A percentile compares a stretch with the other conserved stretches of the same genome.
Conservation (phyloP, 805 yeast genomes). For the Candida lessepsii region DNA sequence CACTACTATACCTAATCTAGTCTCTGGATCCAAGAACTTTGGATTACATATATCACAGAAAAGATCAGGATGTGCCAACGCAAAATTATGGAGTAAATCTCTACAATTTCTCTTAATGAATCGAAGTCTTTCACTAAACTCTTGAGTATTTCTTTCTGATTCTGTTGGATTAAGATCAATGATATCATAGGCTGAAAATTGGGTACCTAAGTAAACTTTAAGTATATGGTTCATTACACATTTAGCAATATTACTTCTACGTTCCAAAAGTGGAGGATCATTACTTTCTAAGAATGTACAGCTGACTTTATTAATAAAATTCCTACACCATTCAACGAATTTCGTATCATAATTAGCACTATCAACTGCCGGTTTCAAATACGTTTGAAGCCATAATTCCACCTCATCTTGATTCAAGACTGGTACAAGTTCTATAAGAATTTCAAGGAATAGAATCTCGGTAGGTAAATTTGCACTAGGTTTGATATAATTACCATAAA, state of each 20-base stretch:
- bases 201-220: constrained; percentile 24
- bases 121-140: constrained; percentile 47
- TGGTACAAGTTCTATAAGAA: constrained; percentile 34
- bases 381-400: constrained; percentile 48
- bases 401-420: constrained; percentile 32
- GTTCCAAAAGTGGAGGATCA: constrained; percentile 21
- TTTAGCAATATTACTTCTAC: constrained; percentile 22
- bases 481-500: constrained; percentile 31
- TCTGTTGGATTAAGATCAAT: constrained; percentile 18
- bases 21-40: constrained; percentile 28
- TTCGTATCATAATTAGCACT: constrained; percentile 52
- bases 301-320: constrained; percentile 24
- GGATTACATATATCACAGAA: constrained; percentile 39
- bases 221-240: constrained; percentile 25
- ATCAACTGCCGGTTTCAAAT: constrained; percentile 52
- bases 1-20: constrained; percentile 39
- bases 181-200: constrained; percentile 11
- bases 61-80: constrained; percentile 31
- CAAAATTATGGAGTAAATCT: constrained; percentile 41
- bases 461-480: constrained; percentile 26
- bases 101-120: constrained; percentile 47
- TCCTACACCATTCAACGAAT: constrained; percentile 32
- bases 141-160: constrained; percentile 27
- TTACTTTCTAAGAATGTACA: constrained; percentile 16
- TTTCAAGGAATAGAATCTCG: constrained; percentile 39